Evolutionary conservation across 129 eudicot genomes (phyloP).

Genomic region (Flaveria trinervia): DNA sequence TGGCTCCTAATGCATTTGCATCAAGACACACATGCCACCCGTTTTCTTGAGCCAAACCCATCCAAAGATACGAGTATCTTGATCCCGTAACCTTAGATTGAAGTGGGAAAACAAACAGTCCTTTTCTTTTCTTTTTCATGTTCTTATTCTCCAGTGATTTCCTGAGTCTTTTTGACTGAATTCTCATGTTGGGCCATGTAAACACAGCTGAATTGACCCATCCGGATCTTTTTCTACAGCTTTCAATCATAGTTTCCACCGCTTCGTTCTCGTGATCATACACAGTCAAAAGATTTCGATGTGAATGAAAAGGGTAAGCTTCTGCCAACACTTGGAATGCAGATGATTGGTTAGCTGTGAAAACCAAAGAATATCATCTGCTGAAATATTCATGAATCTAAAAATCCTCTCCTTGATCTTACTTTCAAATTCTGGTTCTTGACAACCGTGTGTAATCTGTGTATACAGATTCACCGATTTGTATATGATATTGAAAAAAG

Average conservation of each 20-base stretch:
- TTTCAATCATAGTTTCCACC: conserved; percentile 56
- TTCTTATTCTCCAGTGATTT: conserved; percentile 42
- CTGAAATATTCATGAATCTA: conserved; percentile 67
- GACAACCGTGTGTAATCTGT: conserved; percentile 43
- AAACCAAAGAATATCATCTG: conserved; percentile 76
- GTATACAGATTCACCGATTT: conserved; percentile 45
- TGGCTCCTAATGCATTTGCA: conserved; percentile 74
- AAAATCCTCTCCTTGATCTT: conserved; percentile 54
- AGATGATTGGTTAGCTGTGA: conserved; percentile 75
- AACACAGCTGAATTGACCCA: conserved; percentile 57
- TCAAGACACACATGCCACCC: conserved; percentile 93
- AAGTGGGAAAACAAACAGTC: conserved; percentile 80
- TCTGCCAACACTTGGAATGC: conserved; percentile 69
- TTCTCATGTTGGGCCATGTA: conserved; percentile 76
- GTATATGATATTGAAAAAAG: conserved; percentile 58
- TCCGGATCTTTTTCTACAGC: conserved; percentile 52
- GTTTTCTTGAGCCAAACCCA: conserved; percentile 77
- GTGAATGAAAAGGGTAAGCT: conserved; percentile 63
- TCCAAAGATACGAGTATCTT: conserved; percentile 77
- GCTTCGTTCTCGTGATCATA: conserved; percentile 75
- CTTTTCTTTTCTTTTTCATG: conserved; percentile 49
- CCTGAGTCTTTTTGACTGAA: conserved; percentile 56
- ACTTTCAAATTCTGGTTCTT: conserved; percentile 51
- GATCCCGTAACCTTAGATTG: conserved; percentile 78
- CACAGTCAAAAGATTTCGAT: conserved; percentile 58